Base-by-base conservation (phyloP, 169 alveolate genomes). In the Besnoitia besnoiti region DNA sequence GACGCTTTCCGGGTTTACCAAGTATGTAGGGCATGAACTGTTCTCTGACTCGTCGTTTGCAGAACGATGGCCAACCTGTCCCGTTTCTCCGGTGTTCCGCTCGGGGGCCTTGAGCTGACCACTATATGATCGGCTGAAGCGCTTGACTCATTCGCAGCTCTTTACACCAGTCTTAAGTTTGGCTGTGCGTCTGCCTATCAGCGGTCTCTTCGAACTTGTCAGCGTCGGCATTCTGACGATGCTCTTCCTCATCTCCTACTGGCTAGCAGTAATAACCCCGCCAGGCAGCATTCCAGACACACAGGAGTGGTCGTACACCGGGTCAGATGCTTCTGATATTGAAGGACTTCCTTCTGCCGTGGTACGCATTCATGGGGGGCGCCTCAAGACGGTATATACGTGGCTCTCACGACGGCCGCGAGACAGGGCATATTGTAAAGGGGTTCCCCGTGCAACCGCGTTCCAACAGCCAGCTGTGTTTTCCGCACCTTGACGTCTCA, bases 251-350 rank as follows among this genome's bases (percentile, higher is more conserved):
- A 67, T 97, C 59, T 95, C 96, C 93, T 97, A 97, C 92, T 90
- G 95, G 80, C 90, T 97, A n/a, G 95, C 98, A 37, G 95, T 97
- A 46, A 62, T 95, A 37, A 95, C 96, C 35, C 87, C 95, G 44
- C 98, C 98, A 40, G 98, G 98, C 21, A 84, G 90, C 50, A 95
- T 97, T 27, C 98, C 98, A 30, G 92, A 97, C 91, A 95, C 97
- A 27, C 93, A 94, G n/a, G 97, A 97, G 77, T 97, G 98, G 98
- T 94, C 89, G 55, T 30, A 46, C 46, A 0, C 46, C 21, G 40
- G 46, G 49, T 44, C 42, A 24, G 84, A 77, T 4, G 21, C 2
- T 27, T 27, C n/a, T 39, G 85, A 77, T 55, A 35, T 40, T 16
- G 55, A 77, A 35, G 61, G 55, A 10, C 55, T 37, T 0, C 85